These are phyloP conservation scores for Petunia secreta DNA, from an alignment of 257 asterid species.

Conservation along the genomic window DNA sequence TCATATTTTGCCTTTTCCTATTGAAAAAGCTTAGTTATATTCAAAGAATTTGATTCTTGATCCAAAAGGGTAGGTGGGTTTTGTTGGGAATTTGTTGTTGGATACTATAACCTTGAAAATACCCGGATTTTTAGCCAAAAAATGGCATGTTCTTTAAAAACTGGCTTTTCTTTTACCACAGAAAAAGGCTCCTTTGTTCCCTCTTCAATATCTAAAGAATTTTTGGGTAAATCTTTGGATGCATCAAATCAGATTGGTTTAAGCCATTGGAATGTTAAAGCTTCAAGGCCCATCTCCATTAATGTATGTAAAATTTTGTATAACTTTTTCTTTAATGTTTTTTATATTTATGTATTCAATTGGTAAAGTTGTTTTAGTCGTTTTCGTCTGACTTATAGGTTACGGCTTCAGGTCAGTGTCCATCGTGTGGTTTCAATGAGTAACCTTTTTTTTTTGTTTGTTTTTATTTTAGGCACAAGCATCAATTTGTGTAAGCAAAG, in stretches of 20 bases:
- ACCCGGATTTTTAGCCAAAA: conserved; percentile 15
- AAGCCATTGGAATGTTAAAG: conserved; percentile 35
- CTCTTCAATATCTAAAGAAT: conserved; percentile 42
- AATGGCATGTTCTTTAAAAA: conserved; percentile 68
- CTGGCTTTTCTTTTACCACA: conserved; percentile 49
- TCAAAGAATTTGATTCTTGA: conserved; percentile 37
- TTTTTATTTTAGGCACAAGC: conserved; percentile 60
- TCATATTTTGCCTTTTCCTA: conserved; percentile 7
- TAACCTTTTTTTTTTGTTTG: neutral
- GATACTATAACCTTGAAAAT: conserved; percentile 35
- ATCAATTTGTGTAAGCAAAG: conserved; percentile 48
- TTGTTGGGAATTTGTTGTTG: conserved; percentile 31
- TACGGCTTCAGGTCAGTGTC: too few species aligned
- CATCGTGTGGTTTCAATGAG: neutral
- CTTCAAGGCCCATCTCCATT: conserved; percentile 51
- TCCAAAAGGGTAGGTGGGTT: conserved; percentile 33
- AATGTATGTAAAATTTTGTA: conserved; percentile 43
- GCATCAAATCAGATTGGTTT: conserved; percentile 42
- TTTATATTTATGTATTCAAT: too few species aligned
- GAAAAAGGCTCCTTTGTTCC: conserved; percentile 40
- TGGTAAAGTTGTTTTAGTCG: too few species aligned
- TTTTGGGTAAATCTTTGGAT: conserved; percentile 54
- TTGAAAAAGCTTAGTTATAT: neutral
- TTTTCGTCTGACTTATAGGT: too few species aligned
- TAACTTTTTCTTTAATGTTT: neutral